Evolutionary conservation across 148 eudicot genomes (phyloP), one percentile per base, ranked within the genome.

Genomic region (Hydrangea macrophylla): DNA sequence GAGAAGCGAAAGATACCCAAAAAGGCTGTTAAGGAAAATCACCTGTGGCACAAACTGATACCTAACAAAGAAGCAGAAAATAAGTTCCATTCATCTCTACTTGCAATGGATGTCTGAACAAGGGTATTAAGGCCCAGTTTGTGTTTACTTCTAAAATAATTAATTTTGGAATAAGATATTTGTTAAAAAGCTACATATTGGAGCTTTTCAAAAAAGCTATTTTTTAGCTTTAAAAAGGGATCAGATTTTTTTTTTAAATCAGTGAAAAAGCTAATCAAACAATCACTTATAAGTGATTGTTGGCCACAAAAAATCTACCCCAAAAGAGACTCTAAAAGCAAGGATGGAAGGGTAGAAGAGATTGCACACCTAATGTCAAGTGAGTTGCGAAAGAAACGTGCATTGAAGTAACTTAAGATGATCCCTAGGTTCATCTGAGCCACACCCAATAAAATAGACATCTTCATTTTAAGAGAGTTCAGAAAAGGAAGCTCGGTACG

Each of bases 381-480:
- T 42, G 96, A 85, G 78, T 63, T 91, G 25, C 75, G 44, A 72
- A 95, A 95, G 84, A 71, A 95, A 33, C 90, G 85, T 73, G 96
- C 97, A 79, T 95, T 86, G 59, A 91, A 95, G 83, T 95, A 95
- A 83, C 99, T 83, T 68, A 91, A 67, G 24, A 95, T 72, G 67
- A 95, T 95, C 61, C 99, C 99, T 48, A 95, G 70, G 74, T 95
- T 95, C 99, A 95, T 95, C 82, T 95, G 99, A 20, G 73, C 77
- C 32, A 95, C 74, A 62, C 99, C 99, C 57, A 95, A 78, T 78
- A 95, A 78, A 81, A 95, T 95, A 17, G 99, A 95, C 99, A 95
- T 91, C 82, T 95, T 95, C 99, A 95, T 95, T 78, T 95, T 95
- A 51, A 90, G 80, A 58, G 99, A 95, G 80, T 95, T 95, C 73